Base-by-base conservation (phyloP, 1,139 yeast species). In the Taphrina flavorubra region DNA sequence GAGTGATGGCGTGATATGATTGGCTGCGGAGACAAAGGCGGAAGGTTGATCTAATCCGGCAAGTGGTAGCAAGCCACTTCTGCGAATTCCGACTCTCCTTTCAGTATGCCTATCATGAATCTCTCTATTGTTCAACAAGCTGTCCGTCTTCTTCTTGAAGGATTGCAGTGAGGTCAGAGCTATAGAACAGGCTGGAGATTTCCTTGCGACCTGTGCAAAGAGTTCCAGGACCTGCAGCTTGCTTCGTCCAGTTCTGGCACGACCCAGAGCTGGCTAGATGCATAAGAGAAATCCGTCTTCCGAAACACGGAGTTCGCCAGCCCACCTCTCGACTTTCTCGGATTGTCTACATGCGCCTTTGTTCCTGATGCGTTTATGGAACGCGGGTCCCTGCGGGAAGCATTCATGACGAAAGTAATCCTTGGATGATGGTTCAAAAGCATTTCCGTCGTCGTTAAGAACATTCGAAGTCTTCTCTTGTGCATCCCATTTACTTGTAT, bases 341-440 rank as follows among this genome's bases (percentile, higher is more conserved):
- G 53, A 49, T 49, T n/a, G 18, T 25, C 53, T 20, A 49, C 20
- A 20, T n/a, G 36, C 53, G 53, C 53, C 53, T 49, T 49, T 49
- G 53, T 49, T 49, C 53, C 53, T 49, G 53, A 49, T 49, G 53
- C 53, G 53, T 49, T 49, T 13, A n/a, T 20, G n/a, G 53, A 49
- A 49, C 36, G 20, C 53, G 53, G 53, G 36, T 16, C 11, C 6
- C n/a, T 2, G 36, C 53, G 53, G 53, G 36, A 44, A 44, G 47
- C 6, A 44, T 14, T 44, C n/a, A 44, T 44, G 47, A 44, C 47
- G 47, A 44, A 25, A 44, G 47, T 2, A 10, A 13, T 16, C 47
- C 18, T 44, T 44, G 47, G 47, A n/a, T 16, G 18, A 5, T 44
- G 47, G 47, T 44, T 10, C 18, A 44, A 44, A 44, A 44, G 47